phyloP scores from a whole-genome alignment of 2,329 filamentous ascomycete species.

The Cucurbitaria berberidis region DNA sequence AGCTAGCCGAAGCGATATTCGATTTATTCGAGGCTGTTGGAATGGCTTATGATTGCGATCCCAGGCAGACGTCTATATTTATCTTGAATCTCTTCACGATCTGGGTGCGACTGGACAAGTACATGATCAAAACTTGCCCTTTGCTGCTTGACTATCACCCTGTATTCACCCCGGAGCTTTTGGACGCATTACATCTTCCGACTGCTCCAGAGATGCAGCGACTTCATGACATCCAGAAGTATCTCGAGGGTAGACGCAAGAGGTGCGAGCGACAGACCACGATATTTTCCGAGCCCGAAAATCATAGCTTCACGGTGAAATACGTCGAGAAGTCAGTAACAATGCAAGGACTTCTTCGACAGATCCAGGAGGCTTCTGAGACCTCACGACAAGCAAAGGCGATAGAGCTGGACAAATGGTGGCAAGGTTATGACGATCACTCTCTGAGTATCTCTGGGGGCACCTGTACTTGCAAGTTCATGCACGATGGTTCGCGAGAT shows the following conservation, averaged over 20 bases:
- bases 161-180: constrained; percentile 54
- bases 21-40: constrained; percentile 46
- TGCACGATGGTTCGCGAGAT: constrained; percentile 13
- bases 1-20: constrained; percentile 44
- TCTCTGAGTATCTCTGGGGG: constrained; percentile 41
- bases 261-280: constrained; percentile 35
- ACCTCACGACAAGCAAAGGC: constrained; percentile 42
- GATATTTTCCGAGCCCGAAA: constrained; percentile 54
- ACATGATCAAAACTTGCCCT: constrained; percentile 50
- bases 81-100: constrained; percentile 61
- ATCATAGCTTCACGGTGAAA: constrained; percentile 52
- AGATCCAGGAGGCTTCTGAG: constrained; percentile 42
- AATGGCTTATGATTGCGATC: constrained; percentile 51
- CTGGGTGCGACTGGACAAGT: constrained; percentile 62
- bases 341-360: constrained; percentile 26
- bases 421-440: constrained; percentile 47
- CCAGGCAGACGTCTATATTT: constrained; percentile 58
- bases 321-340: constrained; percentile 49
- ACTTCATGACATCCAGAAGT: constrained; percentile 56
- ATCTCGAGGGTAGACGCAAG: constrained; percentile 52
- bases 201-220: constrained; percentile 55
- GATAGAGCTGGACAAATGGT: constrained; percentile 42
- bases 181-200: constrained; percentile 63
- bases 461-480: constrained; percentile 36
- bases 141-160: constrained; percentile 60